Base-by-base conservation (phyloP, 225 moss, liverwort and hornwort species). In the Polytrichum commune region DNA sequence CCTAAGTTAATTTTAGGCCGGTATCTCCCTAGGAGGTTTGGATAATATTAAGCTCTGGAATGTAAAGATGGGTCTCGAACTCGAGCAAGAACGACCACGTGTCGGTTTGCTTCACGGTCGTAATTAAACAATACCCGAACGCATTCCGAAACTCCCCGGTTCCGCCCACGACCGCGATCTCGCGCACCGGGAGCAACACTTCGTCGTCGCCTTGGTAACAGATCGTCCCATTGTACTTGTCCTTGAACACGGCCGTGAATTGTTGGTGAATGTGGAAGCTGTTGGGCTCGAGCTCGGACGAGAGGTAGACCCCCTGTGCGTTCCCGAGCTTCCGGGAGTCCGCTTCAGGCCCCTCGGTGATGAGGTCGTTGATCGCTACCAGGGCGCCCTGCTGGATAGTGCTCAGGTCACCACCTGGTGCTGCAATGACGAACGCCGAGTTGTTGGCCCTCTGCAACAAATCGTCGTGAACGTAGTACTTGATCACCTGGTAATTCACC, bases 311-410 rank as follows among this genome's bases (percentile, higher is more conserved):
- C 18, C 75, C 79, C 63, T 76, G 79, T 8, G 66, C 76, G 25
- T 63, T 62, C 27, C 76, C 79, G 25, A 79, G 75, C 63, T 69
- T 27, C 56, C 29, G 65, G 30, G 76, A 79, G 1, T 6, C 24
- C 30, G 69, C 60, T 20, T 76, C 66, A 1, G 79, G 75, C n/a
- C 28, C 69, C 55, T 79, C 79, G 55, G 69, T 79, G 69, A 79
- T 73, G 75, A 63, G 75, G 58, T 83, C 79, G 57, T 76, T 67
- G 72, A 76, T 67, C 18, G 79, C 76, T 38, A 79, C 70, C 18
- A 83, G 38, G 8, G 69, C 72, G 30, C 79, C 73, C 66, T 83
- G 73, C 62, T 79, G 65, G 65, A 79, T 63, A 19, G 25, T 54
- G 69, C 53, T 63, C 4, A 73, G 8, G 10, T 79, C 76, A 1